Evolutionary conservation across 345 rosid genomes (phyloP).

Genomic region (Orychophragmus violaceus): DNA sequence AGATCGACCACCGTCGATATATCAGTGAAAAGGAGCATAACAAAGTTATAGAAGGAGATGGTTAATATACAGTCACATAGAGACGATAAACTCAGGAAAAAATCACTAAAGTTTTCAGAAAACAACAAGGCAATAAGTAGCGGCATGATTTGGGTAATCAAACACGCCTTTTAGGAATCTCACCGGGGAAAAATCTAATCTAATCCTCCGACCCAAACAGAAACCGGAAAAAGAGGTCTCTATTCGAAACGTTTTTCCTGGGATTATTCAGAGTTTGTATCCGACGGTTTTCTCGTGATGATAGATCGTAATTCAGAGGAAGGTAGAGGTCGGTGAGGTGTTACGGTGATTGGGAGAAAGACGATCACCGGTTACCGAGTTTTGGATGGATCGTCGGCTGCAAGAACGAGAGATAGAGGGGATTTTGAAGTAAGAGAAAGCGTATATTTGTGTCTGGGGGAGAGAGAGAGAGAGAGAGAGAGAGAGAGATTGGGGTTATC

Average conservation of each 20-base stretch:
- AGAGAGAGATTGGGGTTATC: background rate
- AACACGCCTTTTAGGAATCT: slow-evolving; percentile 40
- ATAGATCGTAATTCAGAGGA: background rate
- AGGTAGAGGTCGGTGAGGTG: background rate
- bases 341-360: background rate
- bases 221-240: slow-evolving; percentile 1
- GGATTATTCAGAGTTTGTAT: background rate
- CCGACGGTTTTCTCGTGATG: background rate
- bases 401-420: background rate
- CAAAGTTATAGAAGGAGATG: slow-evolving; percentile 16
- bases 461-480: too few species aligned
- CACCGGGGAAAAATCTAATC: slow-evolving; percentile 48
- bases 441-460: background rate
- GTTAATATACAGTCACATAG: slow-evolving; percentile 18
- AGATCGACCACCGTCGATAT: too few species aligned
- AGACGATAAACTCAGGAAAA: slow-evolving; percentile 18
- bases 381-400: slow-evolving; percentile 12
- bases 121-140: slow-evolving; percentile 6
- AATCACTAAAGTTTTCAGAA: background rate
- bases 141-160: slow-evolving; percentile 40
- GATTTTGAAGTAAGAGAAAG: slow-evolving; percentile 9
- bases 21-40: slow-evolving; percentile 11
- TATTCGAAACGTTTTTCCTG: slow-evolving; percentile 20
- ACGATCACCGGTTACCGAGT: background rate
- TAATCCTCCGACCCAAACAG: slow-evolving; percentile 30